Base-by-base conservation (phyloP, 805 yeast species). In the Metschnikowia cubensis region DNA sequence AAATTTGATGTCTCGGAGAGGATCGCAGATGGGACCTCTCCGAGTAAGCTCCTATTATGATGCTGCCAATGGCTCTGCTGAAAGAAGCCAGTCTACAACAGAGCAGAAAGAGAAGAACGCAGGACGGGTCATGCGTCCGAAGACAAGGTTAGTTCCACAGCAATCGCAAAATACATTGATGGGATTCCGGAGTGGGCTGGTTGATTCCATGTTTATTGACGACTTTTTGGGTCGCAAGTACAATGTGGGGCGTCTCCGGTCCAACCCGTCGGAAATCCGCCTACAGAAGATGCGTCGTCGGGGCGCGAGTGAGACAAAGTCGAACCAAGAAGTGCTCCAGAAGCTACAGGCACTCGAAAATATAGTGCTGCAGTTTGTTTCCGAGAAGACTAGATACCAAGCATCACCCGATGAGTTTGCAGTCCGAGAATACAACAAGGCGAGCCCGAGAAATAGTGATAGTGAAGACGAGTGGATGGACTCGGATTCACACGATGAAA, bases 201-300 rank as follows among this genome's bases (percentile, higher is more conserved):
- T 71, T 36, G 76, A 71, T 50, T 67, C 72, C 21, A 51, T 68
- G 34, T 67, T 69, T 43, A 64, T 69, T 39, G 74, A 70, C 46
- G 73, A 69, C 42, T 53, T 66, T 18, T 52, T 69, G 22, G 60
- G 65, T 32, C 62, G 60, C 43, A 63, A 61, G 45, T 68, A 63
- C 47, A 70, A 69, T 6, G 37, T 46, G 41, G 48, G 46, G 14
- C 38, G 50, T 13, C 37, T 38, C 7, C 25, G 49, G 42, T 36
- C 48, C 31, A 45, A 36, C 15, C 46, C 46, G 7, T 43, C 46
- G 6, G 34, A 43, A 25, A 43, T 43, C 31, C 46, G 46, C 15
- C 17, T 43, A 35, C 46, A 43, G 46, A 43, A 38, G 45, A 49
- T 41, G 42, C 50, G 25, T 42, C 52, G 34, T 39, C 40, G 35